These are phyloP conservation scores for Lotus japonicus DNA, from an alignment of 306 rosid genomes.

Conservation along the genomic window DNA sequence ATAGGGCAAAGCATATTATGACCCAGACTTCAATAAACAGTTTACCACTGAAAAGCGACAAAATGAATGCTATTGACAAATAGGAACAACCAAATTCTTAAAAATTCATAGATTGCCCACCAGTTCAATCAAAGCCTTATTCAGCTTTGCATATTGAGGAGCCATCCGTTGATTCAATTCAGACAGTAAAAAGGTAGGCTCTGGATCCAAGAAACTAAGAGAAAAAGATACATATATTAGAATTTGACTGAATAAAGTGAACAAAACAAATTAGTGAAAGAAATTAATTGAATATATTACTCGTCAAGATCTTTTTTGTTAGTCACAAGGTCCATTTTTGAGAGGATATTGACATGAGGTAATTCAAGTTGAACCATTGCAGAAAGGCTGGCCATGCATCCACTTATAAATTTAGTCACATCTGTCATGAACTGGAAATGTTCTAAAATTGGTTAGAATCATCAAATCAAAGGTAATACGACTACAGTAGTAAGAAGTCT, in stretches of 20 bases:
- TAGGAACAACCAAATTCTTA: background rate
- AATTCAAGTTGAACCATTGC: slow-evolving; percentile 88
- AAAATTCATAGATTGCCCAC: slow-evolving; percentile 25
- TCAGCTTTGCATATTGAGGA: slow-evolving; percentile 83
- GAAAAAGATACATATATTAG: background rate
- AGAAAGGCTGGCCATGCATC: slow-evolving; percentile 86
- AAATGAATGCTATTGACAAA: background rate
- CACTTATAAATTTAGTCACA: slow-evolving; percentile 91
- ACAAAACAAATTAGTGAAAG: background rate
- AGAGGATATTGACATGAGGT: slow-evolving; percentile 89
- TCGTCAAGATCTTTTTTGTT: slow-evolving; percentile 71
- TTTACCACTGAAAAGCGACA: slow-evolving; percentile 5
- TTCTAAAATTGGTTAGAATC: background rate
- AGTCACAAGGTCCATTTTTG: slow-evolving; percentile 89
- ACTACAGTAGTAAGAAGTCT: background rate
- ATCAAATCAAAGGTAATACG: slow-evolving; percentile 1
- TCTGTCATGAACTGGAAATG: slow-evolving; percentile 67
- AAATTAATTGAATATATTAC: slow-evolving; percentile 43
- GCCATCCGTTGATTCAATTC: slow-evolving; percentile 80
- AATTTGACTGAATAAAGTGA: background rate
- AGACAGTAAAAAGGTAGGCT: slow-evolving; percentile 60
- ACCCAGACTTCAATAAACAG: background rate
- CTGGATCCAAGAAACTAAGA: slow-evolving; percentile 72
- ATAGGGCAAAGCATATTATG: background rate
- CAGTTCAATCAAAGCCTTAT: slow-evolving; percentile 79